phyloP scores from a whole-genome alignment of 169 alveolate species.

The Plasmodium berghei region DNA sequence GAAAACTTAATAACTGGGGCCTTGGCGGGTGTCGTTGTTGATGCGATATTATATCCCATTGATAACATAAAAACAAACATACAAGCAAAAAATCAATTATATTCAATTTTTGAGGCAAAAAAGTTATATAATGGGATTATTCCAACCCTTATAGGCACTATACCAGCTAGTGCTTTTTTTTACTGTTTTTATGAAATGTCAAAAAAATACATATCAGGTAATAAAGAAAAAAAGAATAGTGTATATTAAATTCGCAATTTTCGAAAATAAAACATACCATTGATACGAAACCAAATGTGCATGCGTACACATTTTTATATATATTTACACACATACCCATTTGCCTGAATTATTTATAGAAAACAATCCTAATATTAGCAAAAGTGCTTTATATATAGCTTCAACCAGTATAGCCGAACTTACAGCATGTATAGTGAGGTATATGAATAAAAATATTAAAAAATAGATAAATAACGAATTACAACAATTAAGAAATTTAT shows the following conservation, averaged over 20 bases:
- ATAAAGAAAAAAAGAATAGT: neutral
- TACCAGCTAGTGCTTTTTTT: slow-evolving; percentile 86
- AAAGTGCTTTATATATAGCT: slow-evolving; percentile 37
- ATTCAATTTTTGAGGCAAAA: slow-evolving; percentile 36
- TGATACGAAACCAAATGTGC: neutral
- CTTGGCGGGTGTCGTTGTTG: slow-evolving; percentile 85
- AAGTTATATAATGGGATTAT: slow-evolving; percentile 82
- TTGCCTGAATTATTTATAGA: slow-evolving; percentile 1
- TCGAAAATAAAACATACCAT: neutral
- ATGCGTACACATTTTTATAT: neutral
- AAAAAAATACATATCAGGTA: slow-evolving; percentile 77
- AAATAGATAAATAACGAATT: slow-evolving; percentile 6
- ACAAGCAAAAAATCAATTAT: slow-evolving; percentile 76
- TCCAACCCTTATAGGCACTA: slow-evolving; percentile 81
- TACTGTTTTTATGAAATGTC: slow-evolving; percentile 85
- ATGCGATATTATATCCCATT: slow-evolving; percentile 84
- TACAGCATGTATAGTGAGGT: slow-evolving; percentile 45
- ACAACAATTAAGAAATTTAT: neutral
- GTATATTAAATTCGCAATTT: neutral
- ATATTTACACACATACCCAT: neutral
- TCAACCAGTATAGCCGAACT: slow-evolving; percentile 63
- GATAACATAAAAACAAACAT: slow-evolving; percentile 85
- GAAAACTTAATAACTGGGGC: slow-evolving; percentile 87
- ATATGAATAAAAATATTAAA: neutral
- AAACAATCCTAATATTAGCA: slow-evolving; percentile 41